Percentiles rank a stretch among this genome's conserved stretches.
Conservation (phyloP, 1,139 yeast species). For the Blastobotrys aristatus region DNA sequence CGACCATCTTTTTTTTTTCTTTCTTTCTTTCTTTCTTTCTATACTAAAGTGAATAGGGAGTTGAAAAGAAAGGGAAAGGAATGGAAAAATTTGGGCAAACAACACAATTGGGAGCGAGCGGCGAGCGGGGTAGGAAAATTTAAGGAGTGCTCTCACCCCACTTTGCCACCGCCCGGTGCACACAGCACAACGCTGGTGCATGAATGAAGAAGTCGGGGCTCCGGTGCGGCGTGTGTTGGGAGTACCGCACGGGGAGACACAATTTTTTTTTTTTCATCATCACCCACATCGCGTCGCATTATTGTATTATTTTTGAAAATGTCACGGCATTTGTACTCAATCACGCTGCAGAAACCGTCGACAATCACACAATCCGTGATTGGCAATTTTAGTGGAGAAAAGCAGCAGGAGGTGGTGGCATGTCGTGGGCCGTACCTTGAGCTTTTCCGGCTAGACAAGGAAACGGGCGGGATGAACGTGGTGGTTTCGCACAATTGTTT, state of each 20-base stretch:
- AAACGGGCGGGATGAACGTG: constrained; percentile 47
- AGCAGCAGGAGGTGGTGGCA: constrained; percentile 56
- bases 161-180: too few species aligned
- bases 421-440: constrained; percentile 53
- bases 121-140: too few species aligned
- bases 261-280: not conserved
- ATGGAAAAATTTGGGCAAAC: not conserved
- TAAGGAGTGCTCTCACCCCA: too few species aligned
- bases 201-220: too few species aligned
- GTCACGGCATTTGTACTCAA: constrained; percentile 53
- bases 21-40: not conserved
- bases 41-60: not conserved
- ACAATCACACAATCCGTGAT: constrained; percentile 50
- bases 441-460: constrained; percentile 48
- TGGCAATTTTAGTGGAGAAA: constrained; percentile 64
- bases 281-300: not conserved
- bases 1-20: not conserved
- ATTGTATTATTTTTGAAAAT: too few species aligned
- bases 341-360: constrained; percentile 58
- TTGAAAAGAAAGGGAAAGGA: not conserved
- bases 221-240: constrained; percentile 1
- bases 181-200: too few species aligned
- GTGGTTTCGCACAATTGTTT: constrained; percentile 47
- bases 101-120: not conserved
- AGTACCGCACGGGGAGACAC: not conserved